Evolutionary conservation across 768 basidiomycete genomes (phyloP).

Genomic region (Tricholoma bakamatsutake): DNA sequence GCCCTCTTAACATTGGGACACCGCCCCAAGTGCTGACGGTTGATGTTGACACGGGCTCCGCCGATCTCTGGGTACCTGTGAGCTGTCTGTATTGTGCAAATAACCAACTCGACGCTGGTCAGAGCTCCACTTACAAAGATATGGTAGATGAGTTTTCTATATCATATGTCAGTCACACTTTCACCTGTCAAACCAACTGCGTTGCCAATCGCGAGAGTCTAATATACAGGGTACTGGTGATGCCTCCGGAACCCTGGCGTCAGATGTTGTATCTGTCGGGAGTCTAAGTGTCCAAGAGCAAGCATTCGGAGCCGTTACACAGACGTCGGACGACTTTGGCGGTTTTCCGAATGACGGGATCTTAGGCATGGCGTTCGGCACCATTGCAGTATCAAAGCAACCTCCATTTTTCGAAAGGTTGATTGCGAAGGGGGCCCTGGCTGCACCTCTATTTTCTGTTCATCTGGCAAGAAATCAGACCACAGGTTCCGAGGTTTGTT

Average conservation of each 20-base stretch:
- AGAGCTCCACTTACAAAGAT: conserved; percentile 37
- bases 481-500: conserved; percentile 43
- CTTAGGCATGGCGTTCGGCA: conserved; percentile 56
- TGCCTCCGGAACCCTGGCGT: conserved; percentile 42
- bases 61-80: conserved; percentile 55
- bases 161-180: conserved; percentile 34
- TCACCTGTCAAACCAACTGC: neutral
- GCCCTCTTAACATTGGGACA: conserved; percentile 44
- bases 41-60: conserved; percentile 64
- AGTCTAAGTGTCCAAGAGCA: conserved; percentile 40
- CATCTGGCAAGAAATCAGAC: conserved; percentile 33
- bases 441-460: conserved; percentile 50
- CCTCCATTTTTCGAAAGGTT: conserved; percentile 65
- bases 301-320: conserved; percentile 48
- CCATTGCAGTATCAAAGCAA: conserved; percentile 38
- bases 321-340: conserved; percentile 44
- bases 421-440: conserved; percentile 32
- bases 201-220: neutral
- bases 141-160: conserved; percentile 29
- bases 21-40: conserved; percentile 46
- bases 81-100: conserved; percentile 33
- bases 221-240: conserved; percentile 44
- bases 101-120: conserved; percentile 29
- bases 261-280: conserved; percentile 47
- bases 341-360: conserved; percentile 50